Base-by-base conservation (phyloP, 257 asterid species). In the Solanum raphanifolium region DNA sequence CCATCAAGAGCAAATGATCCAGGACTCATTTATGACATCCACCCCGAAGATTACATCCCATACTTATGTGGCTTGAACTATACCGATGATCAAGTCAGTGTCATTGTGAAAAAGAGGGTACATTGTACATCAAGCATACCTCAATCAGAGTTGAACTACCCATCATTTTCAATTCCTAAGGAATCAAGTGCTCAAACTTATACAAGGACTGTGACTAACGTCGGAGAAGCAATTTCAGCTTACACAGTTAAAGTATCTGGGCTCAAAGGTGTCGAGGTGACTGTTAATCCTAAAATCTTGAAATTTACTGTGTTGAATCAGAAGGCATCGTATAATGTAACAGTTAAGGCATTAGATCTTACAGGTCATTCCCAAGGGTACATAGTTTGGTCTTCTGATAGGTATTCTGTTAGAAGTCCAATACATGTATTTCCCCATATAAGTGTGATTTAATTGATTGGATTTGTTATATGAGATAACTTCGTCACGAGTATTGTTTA, bases 1-100 rank as follows among this genome's bases (percentile, higher is more conserved):
- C 91, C 91, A 5, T 12, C 65, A 72, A 73, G 31, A 60, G 89
- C 91, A 27, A 84, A 21, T 5, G 58, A 83, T 74, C 89, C 89
- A 32, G 91, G 91, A 0, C 84, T 89, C 8, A 10, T 87, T 13
- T 89, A 89, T 23, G 91, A 73, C 27, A 34, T 73, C 8, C 81
- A 73, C 2, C 81, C 81, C 27, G 1, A 73, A 34, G 46, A 73
- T 73, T 73, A 73, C 2, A 34, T 73, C 81, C 29, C 18, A 2
- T 73, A 34, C 82, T 73, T 35, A 20, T 82, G 91, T 34, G 89
- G 91, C n/a, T 60, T 89, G 52, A 34, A 43, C 21, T 87, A 84
- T 32, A 60, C 87, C 1, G 66, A 73, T 31, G 12, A n/a, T 13
- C 83, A 83, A 74, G 52, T 87, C n/a, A 69, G 23, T 5, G 0